phyloP scores from a whole-genome alignment of 495 filamentous ascomycete species.

The Rhizodiscina lignyota region DNA sequence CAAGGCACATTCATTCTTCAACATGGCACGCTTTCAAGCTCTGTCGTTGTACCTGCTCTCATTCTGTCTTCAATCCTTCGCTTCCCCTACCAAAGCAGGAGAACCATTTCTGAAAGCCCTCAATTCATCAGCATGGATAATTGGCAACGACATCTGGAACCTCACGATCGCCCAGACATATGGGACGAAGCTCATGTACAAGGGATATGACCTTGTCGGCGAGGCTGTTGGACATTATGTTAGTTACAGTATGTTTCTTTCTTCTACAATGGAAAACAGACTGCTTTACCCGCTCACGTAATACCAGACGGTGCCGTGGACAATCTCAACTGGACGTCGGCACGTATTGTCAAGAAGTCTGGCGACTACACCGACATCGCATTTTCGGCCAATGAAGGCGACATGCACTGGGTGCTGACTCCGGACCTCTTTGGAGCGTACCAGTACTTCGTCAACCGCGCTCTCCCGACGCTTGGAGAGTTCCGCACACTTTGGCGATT shows the following conservation, averaged over 20 bases:
- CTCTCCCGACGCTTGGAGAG: slow-evolving; percentile 23
- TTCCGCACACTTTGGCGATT: slow-evolving; percentile 26
- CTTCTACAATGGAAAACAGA: not conserved
- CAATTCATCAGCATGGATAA: too few species aligned
- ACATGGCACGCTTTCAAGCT: too few species aligned
- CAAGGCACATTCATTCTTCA: too few species aligned
- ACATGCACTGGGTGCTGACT: slow-evolving; percentile 25
- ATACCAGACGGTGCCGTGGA: slow-evolving; percentile 17
- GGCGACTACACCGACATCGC: slow-evolving; percentile 20
- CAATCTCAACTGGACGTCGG: slow-evolving; percentile 22
- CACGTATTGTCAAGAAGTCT: slow-evolving; percentile 15
- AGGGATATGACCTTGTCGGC: slow-evolving; percentile 22
- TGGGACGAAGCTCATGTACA: slow-evolving; percentile 22
- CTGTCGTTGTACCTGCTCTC: too few species aligned
- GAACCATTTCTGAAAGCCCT: too few species aligned
- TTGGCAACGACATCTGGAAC: slow-evolving; percentile 24
- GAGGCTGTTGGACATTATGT: slow-evolving; percentile 26
- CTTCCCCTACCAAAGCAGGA: too few species aligned
- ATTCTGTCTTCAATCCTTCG: too few species aligned
- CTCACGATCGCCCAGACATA: slow-evolving; percentile 15
- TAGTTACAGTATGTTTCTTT: slow-evolving; percentile 18
- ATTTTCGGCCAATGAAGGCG: slow-evolving; percentile 22
- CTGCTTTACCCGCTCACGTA: not conserved
- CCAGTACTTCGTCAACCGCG: slow-evolving; percentile 27
- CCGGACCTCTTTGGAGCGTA: slow-evolving; percentile 23